Base-by-base conservation (phyloP, 768 basidiomycete genomes). In the Tricholoma matsutake region DNA sequence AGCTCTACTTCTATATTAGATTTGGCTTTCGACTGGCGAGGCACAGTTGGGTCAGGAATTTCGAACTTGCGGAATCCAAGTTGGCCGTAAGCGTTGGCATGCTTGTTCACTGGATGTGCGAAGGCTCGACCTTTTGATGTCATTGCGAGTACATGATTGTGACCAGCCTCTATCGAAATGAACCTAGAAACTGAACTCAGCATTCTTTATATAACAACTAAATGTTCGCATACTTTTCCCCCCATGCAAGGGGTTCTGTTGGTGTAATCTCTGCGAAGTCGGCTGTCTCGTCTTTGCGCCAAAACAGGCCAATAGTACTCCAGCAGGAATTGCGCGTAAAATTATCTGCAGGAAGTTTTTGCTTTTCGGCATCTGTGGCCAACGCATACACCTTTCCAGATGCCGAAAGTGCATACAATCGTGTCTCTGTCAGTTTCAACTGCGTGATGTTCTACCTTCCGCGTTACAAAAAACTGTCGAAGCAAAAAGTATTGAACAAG, bases 61-160 rank as follows among this genome's bases (percentile, higher is more conserved):
- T 84, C 75, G 54, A 88, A 80, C 62, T 84, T 84, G 29, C 86
- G 84, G 65, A 91, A 80, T 6, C 94, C 95, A 7, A 98, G 85
- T 70, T 97, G 95, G 1, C 92, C 91, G 69, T 86, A 84, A 1
- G 82, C 75, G 73, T 98, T 98, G 29, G 90, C 94, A 8, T 81
- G 71, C 63, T 85, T 84, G 63, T 83, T 84, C 45, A 92, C 78
- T 0, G 95, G 92, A 67, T 92, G 85, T 2, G 86, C 83, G 69
- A 91, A 94, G 4, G 89, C 82, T 52, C 92, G 88, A 2, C 94
- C 94, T 31, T 76, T 77, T 9, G 86, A 87, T 8, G 89, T 89
- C 41, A 89, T 71, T 4, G 85, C 88, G n/a, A 91, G 81, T 9
- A 91, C 75, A 68, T 91, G 89, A 68, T 87, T 83, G 13, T 76